Base-by-base conservation (phyloP, 208 protist species). In the Acanthamoeba sp. region DNA sequence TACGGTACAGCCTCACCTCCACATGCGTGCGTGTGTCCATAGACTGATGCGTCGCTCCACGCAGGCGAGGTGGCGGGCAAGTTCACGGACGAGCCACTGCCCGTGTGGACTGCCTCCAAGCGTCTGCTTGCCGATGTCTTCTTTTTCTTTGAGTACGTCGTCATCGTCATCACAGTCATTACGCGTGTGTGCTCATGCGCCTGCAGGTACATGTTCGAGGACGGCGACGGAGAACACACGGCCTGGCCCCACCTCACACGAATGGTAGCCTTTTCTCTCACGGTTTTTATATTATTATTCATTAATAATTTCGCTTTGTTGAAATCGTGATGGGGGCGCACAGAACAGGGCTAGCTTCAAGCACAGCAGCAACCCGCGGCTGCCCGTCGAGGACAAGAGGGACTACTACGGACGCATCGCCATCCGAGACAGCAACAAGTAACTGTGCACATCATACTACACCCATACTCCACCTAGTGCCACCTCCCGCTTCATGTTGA, bases 91-190 rank as follows among this genome's bases (percentile, higher is more conserved):
- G 22, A 32, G n/a, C 78, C 78, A 20, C 78, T 20, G 27, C 78
- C 78, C 5, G 50, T 87, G 50, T 87, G 78, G 78, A 87, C 40
- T 10, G 78, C 78, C 42, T 57, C 24, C 45, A 87, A 87, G 42
- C 40, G 50, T 12, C n/a, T 87, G 42, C 42, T 87, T 2, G 78
- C 78, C 22, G 78, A 87, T 36, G 78, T 87, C n/a, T 87, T 87
- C 36, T 87, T 62, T 29, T 87, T 87, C 78, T 87, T 87, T 52
- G 78, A 87, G 78, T 87, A 80, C n/a, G 24, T 66, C 20, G 22
- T 66, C 24, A n/a, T 66, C 59, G 20, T 66, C 59, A 20, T 20
- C 59, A 66, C 22, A 66, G 24, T 66, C 24, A 24, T 66, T 20
- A 66, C 24, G 24, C 24, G 59, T 66, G 59, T n/a, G 24, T 24